These are phyloP conservation scores for Spergularia marina DNA, from an alignment of 148 eudicot species.

Conservation along the genomic window DNA sequence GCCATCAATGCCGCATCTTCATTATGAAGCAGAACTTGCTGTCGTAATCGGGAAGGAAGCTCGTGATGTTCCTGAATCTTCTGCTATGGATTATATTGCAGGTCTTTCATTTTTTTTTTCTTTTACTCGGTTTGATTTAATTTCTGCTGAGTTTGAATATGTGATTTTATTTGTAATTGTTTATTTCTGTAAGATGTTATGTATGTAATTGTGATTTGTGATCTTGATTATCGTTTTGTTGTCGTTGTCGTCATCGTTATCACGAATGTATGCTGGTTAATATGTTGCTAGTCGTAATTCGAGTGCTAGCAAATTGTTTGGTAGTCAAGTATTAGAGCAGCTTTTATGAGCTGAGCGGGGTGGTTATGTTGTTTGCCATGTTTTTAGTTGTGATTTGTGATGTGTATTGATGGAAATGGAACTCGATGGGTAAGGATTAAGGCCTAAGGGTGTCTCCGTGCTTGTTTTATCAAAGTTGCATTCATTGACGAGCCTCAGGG, in stretches of 20 bases:
- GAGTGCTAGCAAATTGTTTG: not conserved
- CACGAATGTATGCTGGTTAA: too few species aligned
- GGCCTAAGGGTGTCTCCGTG: too few species aligned
- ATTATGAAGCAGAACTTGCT: slow-evolving; percentile 92
- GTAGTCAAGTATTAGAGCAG: not conserved
- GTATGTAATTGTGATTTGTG: too few species aligned
- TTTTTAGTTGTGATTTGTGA: too few species aligned
- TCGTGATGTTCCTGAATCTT: slow-evolving; percentile 75
- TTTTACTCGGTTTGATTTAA: not conserved
- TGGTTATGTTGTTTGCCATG: too few species aligned
- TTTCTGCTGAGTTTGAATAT: too few species aligned
- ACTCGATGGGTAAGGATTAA: too few species aligned
- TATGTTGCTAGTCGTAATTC: too few species aligned
- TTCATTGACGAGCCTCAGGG: too few species aligned
- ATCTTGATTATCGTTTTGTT: not conserved
- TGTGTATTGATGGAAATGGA: too few species aligned
- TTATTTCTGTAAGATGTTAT: not conserved
- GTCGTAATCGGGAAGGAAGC: slow-evolving; percentile 79
- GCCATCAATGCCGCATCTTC: slow-evolving; percentile 60
- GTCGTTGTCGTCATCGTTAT: not conserved
- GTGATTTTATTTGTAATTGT: not conserved
- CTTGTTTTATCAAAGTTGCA: too few species aligned
- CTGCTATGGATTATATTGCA: slow-evolving; percentile 85
- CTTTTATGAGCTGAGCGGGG: not conserved
- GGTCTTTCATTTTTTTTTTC: slow-evolving; percentile 32